Evolutionary conservation across 1,284 basidiomycete species (phyloP).

Genomic region (Ganoderma multipileum): DNA sequence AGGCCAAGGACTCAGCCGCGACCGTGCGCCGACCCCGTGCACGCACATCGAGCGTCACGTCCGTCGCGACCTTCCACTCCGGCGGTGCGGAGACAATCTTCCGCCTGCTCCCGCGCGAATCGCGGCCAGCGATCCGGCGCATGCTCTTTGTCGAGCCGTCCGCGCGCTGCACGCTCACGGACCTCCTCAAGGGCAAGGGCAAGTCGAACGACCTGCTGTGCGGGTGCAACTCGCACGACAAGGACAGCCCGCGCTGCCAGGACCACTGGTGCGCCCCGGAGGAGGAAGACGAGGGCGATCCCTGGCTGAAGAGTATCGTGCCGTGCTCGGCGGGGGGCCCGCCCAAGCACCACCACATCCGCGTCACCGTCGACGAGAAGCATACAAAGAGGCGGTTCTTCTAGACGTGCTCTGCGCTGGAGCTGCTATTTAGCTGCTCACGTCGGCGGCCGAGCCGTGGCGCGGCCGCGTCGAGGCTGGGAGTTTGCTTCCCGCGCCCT

Average conservation of each 20-base stretch:
- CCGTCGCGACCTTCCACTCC: constrained; percentile 77
- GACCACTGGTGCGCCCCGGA: constrained; percentile 70
- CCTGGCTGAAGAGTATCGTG: constrained; percentile 79
- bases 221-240: constrained; percentile 62
- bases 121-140: constrained; percentile 85
- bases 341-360: constrained; percentile 70
- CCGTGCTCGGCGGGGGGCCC: constrained; percentile 66
- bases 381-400: constrained; percentile 74
- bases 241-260: constrained; percentile 53
- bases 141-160: constrained; percentile 95
- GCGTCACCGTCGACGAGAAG: constrained; percentile 77
- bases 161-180: constrained; percentile 92
- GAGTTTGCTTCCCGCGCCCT: constrained; percentile 1
- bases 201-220: constrained; percentile 81
- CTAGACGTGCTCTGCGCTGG: constrained; percentile 39
- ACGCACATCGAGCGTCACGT: constrained; percentile 67
- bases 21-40: constrained; percentile 46
- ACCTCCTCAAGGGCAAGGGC: constrained; percentile 85
- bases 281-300: constrained; percentile 77
- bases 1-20: constrained; percentile 25
- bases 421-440: constrained; percentile 4
- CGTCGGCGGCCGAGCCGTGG: constrained; percentile 14
- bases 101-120: constrained; percentile 94
- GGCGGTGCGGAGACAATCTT: constrained; percentile 97
- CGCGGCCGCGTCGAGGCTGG: constrained; percentile 17